Evolutionary conservation across 192 early-diverging fungal species (phyloP).

Genomic region (Backusella morwellensis): DNA sequence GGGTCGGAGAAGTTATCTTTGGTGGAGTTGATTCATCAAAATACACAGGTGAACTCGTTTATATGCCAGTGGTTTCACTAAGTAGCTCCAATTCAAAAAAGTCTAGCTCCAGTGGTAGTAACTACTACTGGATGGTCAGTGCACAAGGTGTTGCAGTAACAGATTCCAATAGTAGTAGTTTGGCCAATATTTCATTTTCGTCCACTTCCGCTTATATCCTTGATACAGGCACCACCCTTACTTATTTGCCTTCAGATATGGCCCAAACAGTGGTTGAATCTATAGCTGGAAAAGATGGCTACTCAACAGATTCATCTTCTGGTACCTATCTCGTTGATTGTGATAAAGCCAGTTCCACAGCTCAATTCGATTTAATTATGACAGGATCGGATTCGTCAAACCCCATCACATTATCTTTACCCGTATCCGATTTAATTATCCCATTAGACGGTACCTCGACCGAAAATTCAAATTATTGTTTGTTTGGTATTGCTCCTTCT

Average conservation of each 20-base stretch:
- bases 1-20: conserved; percentile 39
- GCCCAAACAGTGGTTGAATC: background rate
- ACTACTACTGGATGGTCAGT: conserved; percentile 19
- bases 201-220: background rate
- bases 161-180: background rate
- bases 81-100: background rate
- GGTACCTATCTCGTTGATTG: conserved; percentile 14
- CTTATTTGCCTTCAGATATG: background rate
- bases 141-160: conserved; percentile 16
- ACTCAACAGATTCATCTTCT: background rate
- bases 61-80: conserved; percentile 24
- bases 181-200: background rate
- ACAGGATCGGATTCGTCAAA: background rate
- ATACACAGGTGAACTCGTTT: conserved; percentile 40
- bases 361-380: conserved; percentile 5
- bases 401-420: background rate
- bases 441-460: background rate
- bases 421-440: background rate
- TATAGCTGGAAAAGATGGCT: conserved; percentile 8
- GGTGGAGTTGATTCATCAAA: conserved; percentile 44
- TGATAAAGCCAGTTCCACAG: conserved; percentile 6
- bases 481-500: conserved; percentile 20
- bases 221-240: conserved; percentile 15
- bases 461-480: background rate
- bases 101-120: background rate